phyloP scores from a whole-genome alignment of 257 asterid species.

The Mentha longifolia region DNA sequence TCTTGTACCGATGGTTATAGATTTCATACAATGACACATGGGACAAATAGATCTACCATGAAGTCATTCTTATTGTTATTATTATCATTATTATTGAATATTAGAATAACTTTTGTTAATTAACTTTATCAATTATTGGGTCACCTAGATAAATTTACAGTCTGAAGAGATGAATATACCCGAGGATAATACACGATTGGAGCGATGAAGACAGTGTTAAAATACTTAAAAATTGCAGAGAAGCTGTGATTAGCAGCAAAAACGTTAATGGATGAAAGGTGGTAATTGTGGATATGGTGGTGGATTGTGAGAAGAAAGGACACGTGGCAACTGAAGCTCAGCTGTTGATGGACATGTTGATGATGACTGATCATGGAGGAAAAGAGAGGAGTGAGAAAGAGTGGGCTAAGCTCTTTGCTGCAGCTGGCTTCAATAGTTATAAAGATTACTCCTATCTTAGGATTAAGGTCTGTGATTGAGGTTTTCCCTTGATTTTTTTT shows the following conservation, averaged over 20 bases:
- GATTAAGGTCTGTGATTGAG: too few relatives aligned
- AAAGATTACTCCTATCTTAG: slow-evolving; percentile 20
- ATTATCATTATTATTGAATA: too few relatives aligned
- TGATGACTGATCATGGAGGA: slow-evolving; percentile 31
- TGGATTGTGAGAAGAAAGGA: slow-evolving; percentile 19
- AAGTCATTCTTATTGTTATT: too few relatives aligned
- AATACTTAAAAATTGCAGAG: not conserved
- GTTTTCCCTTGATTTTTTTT: too few relatives aligned
- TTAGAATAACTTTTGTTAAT: too few relatives aligned
- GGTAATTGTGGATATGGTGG: slow-evolving; percentile 44
- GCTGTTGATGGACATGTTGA: slow-evolving; percentile 28
- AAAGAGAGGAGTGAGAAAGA: slow-evolving; percentile 47
- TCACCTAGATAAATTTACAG: too few relatives aligned
- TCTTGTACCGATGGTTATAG: too few relatives aligned
- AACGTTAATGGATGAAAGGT: slow-evolving; percentile 29
- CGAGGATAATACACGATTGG: not conserved
- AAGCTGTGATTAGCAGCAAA: not conserved
- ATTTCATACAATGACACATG: too few relatives aligned
- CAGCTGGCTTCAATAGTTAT: slow-evolving; percentile 44
- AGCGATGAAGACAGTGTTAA: not conserved
- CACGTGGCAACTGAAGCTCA: slow-evolving; percentile 20
- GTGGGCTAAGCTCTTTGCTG: slow-evolving; percentile 40
- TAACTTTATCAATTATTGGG: too few relatives aligned
- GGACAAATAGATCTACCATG: too few relatives aligned
- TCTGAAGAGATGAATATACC: too few relatives aligned